Percentiles rank a stretch among this genome's conserved stretches.
Evolutionary conservation across 192 early-diverging fungal genomes (phyloP).

Genomic region (Podila epigama): DNA sequence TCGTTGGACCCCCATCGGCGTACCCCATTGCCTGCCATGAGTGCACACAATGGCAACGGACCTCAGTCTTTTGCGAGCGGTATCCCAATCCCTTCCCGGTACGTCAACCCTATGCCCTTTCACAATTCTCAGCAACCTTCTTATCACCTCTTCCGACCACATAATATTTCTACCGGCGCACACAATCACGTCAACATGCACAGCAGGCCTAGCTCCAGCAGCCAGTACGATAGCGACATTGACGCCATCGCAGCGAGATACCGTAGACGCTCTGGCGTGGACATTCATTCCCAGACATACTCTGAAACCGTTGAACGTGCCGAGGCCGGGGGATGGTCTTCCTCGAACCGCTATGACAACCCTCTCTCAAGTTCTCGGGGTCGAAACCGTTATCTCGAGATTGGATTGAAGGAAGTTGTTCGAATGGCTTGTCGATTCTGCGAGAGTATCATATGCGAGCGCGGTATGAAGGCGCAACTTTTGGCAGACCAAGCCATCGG

Average conservation of each 20-base stretch:
- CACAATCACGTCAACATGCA: background rate
- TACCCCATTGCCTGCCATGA: background rate
- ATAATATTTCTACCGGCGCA: slow-evolving; percentile 1
- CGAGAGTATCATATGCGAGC: slow-evolving; percentile 66
- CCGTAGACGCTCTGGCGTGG: background rate
- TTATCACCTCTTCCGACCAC: background rate
- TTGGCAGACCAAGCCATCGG: slow-evolving; percentile 73
- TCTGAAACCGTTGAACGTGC: slow-evolving; percentile 33
- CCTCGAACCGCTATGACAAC: background rate
- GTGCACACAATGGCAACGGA: background rate
- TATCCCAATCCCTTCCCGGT: slow-evolving; percentile 34
- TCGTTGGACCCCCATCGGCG: background rate
- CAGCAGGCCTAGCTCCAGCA: background rate
- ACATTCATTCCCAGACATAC: background rate
- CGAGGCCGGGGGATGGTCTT: slow-evolving; percentile 22
- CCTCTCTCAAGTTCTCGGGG: background rate
- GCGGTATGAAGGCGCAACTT: slow-evolving; percentile 77
- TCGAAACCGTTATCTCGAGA: slow-evolving; percentile 1
- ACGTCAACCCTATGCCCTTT: slow-evolving; percentile 13
- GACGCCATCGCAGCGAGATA: background rate
- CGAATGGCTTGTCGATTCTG: slow-evolving; percentile 69
- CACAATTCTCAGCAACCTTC: slow-evolving; percentile 5
- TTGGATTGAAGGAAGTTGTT: slow-evolving; percentile 63
- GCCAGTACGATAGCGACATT: background rate
- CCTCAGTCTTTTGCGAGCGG: slow-evolving; percentile 2